These are phyloP conservation scores for Ichthyophonus hoferi DNA, from an alignment of 208 protist species.

Conservation along the genomic window DNA sequence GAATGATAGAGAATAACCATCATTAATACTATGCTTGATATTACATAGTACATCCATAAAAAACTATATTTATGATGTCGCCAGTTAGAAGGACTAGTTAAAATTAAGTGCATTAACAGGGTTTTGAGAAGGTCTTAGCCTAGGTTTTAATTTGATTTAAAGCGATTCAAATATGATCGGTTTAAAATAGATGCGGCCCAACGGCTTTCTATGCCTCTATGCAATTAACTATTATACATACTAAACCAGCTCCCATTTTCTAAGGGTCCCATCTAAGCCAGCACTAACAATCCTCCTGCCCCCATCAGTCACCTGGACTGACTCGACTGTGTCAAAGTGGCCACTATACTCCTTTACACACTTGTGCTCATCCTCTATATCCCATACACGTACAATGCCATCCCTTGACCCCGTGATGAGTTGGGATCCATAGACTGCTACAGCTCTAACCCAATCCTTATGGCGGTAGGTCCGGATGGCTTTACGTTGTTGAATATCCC, in stretches of 20 bases:
- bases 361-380: neutral
- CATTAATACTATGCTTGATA: no score
- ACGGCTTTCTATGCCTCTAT: no score
- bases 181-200: no score
- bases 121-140: no score
- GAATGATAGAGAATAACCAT: no score
- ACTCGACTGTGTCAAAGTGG: neutral
- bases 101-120: no score
- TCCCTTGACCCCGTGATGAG: neutral
- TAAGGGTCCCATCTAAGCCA: neutral
- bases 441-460: slow-evolving; percentile 13
- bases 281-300: neutral
- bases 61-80: no score
- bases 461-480: neutral
- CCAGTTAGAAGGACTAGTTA: no score
- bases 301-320: neutral
- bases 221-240: no score
- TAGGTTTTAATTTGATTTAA: no score
- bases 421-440: neutral
- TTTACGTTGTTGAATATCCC: neutral
- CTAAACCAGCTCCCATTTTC: neutral
- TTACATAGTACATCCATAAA: no score
- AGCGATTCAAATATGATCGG: no score
- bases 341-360: neutral
- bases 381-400: neutral